Base-by-base conservation (phyloP, 257 asterid genomes). In the Eustoma russellianum region DNA sequence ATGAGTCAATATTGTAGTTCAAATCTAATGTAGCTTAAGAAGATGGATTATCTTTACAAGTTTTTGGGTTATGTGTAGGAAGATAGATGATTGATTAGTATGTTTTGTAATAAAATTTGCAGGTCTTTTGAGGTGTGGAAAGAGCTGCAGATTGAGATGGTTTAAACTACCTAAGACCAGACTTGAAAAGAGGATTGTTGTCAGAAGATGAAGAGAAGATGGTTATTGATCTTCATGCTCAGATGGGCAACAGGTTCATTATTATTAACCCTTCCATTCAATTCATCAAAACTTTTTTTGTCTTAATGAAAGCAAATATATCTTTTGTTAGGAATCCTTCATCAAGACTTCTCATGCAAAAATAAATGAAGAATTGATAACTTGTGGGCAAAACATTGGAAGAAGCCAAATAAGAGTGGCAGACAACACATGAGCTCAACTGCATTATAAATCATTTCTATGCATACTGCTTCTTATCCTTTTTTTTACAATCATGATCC, bases 151-250 rank as follows among this genome's bases (percentile, higher is more conserved):
- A 71, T 59, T 86, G 59, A 81, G 97, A 71, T 90, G 97, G 97
- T 86, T 86, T 94, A 6, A 90, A 90, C 51, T 90, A 90, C 60
- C 74, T 90, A 5, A 80, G 98, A 62, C 98, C 98, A 49, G 98
- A 83, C 64, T 83, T 90, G 68, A 90, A 90, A 59, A 82, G 98
- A 68, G 98, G 98, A 0, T 79, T 90, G 15, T 79, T 91, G 15
- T 86, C 98, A 0, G 96, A 91, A 15, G 65, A 68, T 66, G 98
- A 91, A 70, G 98, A 91, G 61, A 86, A 84, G 34, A 79, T 77
- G 85, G 98, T 91, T 15, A 91, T 91, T 82, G 98, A 91, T 75
- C 95, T 91, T 47, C 98, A 86, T 77, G 88, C 96, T 68, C 93
- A 86, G 56, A 95, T 91, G 45, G 98, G 98, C 53, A 86, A 91